Evolutionary conservation across 345 rosid genomes (phyloP), one percentile per base, ranked within the genome.

Genomic region (Turnera subulata): DNA sequence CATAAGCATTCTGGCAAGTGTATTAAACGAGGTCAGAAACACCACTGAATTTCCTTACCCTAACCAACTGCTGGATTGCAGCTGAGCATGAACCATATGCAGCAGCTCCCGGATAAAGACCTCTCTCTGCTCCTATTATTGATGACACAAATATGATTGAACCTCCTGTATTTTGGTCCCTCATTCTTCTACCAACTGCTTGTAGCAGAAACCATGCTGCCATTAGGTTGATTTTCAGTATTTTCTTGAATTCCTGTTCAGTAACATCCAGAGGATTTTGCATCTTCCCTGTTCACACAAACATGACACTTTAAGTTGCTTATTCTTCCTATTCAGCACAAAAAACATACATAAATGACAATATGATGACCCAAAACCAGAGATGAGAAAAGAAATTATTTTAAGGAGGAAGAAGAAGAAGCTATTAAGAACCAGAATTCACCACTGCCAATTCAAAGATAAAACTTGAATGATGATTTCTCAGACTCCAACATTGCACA

Each of bases 61-160:
- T 75, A 21, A 73, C 95, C 29, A 89, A 65, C 69, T 93, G 97
- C 58, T 87, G 90, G 39, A 94, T 67, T 50, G 73, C 95, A 18
- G 87, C 99, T 12, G 81, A 61, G 71, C 84, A 80, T 0, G 97
- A 76, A 56, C 95, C 80, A 65, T 78, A 84, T 32, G 85, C 90
- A 59, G 90, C 96, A 63, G 89, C 83, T 20, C 99, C 97, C 2
- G 74, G 90, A 73, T 94, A 85, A 17, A 94, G 69, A n/a, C 85
- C 99, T 69, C 97, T 74, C 61, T 81, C 89, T 0, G 77, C 77
- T 25, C 99, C 96, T 2, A 72, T 78, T 49, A 90, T 71, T 1
- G 95, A 72, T 17, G 82, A 69, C 70, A 88, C 38, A 69, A 94
- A 79, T 40, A 87, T 64, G 11, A 93, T 68, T 49, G 96, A 88